Conservation (phyloP, 192 early-diverging fungal genomes). For the Oehlia diaphana region DNA sequence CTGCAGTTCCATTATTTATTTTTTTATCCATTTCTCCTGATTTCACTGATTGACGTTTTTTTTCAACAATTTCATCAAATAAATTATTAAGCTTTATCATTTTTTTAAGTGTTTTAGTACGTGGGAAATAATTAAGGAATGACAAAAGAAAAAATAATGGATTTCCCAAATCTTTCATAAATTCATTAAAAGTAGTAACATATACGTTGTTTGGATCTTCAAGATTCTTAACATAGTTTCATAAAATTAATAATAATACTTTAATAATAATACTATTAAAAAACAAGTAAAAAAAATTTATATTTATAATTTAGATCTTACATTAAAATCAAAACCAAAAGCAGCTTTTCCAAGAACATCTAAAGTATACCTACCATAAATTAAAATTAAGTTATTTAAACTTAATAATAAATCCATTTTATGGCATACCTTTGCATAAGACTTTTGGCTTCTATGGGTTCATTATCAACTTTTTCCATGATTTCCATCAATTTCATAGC, state of each 20-base stretch:
- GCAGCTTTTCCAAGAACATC: constrained; percentile 5
- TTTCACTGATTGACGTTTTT: background rate
- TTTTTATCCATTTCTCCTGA: background rate
- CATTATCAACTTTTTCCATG: background rate
- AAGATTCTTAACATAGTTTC: background rate
- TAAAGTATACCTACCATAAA: background rate
- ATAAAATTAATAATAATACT: background rate
- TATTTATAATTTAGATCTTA: background rate
- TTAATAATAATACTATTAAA: background rate
- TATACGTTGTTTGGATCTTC: background rate
- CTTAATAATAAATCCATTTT: background rate
- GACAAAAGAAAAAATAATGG: background rate
- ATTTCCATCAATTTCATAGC: background rate
- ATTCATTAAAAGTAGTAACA: background rate
- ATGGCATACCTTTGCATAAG: background rate
- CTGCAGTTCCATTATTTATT: background rate
- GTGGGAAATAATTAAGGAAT: background rate
- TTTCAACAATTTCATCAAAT: background rate
- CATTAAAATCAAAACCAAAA: constrained; percentile 11
- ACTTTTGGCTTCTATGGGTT: background rate
- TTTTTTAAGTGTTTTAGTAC: background rate
- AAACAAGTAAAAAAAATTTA: background rate
- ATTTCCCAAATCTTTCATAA: background rate
- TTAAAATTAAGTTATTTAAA: too few species aligned
- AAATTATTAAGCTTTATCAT: background rate